Conservation (phyloP, 371 early-diverging fungal species). For the Mortierella sp. region DNA sequence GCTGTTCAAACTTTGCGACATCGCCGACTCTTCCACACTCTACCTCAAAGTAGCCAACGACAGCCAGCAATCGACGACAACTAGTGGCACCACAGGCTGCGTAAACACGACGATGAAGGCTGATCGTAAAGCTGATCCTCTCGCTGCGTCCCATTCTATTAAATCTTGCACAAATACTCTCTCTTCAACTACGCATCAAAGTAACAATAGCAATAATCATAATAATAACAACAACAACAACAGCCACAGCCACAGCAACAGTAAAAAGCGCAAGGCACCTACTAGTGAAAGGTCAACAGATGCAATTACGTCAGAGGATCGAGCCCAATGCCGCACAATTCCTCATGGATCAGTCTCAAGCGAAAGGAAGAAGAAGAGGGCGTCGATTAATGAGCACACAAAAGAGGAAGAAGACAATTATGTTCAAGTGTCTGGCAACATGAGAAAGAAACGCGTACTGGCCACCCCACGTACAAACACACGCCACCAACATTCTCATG, state of each 20-base stretch:
- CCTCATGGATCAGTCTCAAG: conserved; percentile 4
- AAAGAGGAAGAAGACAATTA: conserved; percentile 9
- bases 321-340: background rate
- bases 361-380: conserved; percentile 4
- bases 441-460: conserved; percentile 33
- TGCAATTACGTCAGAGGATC: conserved; percentile 10
- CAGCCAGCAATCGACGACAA: conserved; percentile 12
- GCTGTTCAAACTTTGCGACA: background rate
- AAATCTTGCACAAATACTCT: background rate
- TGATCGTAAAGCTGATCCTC: conserved; percentile 37
- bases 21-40: background rate
- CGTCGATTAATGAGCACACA: conserved; percentile 12
- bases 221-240: conserved; percentile 16
- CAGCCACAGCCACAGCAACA: conserved; percentile 5
- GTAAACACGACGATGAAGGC: conserved; percentile 32
- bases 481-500: background rate
- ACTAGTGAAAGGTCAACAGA: conserved; percentile 1
- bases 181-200: background rate
- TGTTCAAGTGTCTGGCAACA: conserved; percentile 15
- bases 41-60: conserved; percentile 6
- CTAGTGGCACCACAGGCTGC: background rate
- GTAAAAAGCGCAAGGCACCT: conserved; percentile 21
- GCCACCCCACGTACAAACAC: conserved; percentile 6
- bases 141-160: conserved; percentile 7
- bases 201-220: conserved; percentile 9